Conservation (phyloP, 495 filamentous ascomycete genomes). For the Hypomontagnella monticulosa region DNA sequence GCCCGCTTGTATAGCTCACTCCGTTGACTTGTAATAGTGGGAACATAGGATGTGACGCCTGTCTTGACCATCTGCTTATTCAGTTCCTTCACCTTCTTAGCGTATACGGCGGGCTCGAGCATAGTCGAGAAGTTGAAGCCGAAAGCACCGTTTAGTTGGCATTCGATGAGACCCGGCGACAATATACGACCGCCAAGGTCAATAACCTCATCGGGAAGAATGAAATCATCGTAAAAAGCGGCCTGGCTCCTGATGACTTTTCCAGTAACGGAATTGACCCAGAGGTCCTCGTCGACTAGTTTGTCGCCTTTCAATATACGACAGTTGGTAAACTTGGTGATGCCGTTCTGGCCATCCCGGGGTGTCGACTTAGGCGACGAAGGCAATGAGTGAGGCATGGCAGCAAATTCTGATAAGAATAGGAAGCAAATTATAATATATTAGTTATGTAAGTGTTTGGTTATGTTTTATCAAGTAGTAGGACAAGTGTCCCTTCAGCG, state of each 20-base stretch:
- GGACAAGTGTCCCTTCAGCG: constrained; percentile 38
- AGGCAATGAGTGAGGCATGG: constrained; percentile 48
- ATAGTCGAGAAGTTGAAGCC: constrained; percentile 86
- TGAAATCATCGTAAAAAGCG: constrained; percentile 75
- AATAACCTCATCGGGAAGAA: constrained; percentile 67
- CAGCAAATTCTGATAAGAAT: constrained; percentile 6
- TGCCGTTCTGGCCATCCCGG: constrained; percentile 54
- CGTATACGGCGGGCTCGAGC: constrained; percentile 72
- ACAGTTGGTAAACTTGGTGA: constrained; percentile 88
- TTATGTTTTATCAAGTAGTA: constrained; percentile 46
- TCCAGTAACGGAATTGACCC: constrained; percentile 78
- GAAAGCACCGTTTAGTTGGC: constrained; percentile 85
- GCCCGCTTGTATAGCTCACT: constrained; percentile 77
- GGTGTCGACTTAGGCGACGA: constrained; percentile 47
- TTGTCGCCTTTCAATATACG: constrained; percentile 69
- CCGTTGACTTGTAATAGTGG: constrained; percentile 76
- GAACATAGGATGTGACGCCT: constrained; percentile 85
- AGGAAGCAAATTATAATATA: constrained; percentile 1
- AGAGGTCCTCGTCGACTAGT: constrained; percentile 77
- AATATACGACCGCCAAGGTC: constrained; percentile 82
- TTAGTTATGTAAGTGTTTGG: constrained; percentile 5
- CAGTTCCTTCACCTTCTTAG: constrained; percentile 69
- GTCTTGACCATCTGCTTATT: constrained; percentile 75
- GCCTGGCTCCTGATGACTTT: constrained; percentile 80
- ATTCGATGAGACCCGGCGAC: constrained; percentile 83